phyloP scores from a whole-genome alignment of 2,329 filamentous ascomycete genomes.

The Hortaea werneckii region DNA sequence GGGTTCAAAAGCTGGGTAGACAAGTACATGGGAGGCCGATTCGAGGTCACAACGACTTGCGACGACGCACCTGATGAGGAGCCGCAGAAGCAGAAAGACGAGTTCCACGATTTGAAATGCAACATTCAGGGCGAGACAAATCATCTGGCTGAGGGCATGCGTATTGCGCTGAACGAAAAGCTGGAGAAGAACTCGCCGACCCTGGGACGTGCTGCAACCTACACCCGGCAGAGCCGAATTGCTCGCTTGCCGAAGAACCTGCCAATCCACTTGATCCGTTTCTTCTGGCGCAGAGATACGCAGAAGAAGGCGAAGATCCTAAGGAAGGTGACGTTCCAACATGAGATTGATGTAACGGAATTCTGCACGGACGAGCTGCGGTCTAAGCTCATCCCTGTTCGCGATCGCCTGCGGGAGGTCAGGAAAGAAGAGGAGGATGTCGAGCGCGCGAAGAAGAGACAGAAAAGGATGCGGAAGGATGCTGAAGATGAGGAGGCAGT shows the following conservation, averaged over 20 bases:
- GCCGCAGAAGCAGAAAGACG: constrained; percentile 55
- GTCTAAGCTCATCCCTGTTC: constrained; percentile 75
- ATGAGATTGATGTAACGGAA: constrained; percentile 84
- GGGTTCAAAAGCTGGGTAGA: constrained; percentile 63
- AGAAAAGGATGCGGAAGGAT: constrained; percentile 58
- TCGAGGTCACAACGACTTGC: constrained; percentile 69
- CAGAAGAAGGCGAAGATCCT: constrained; percentile 99
- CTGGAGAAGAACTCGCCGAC: constrained; percentile 79
- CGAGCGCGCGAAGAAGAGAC: constrained; percentile 81
- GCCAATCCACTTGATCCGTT: constrained; percentile 93
- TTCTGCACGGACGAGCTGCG: constrained; percentile 89
- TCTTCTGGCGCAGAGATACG: constrained; percentile 93
- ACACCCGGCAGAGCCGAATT: constrained; percentile 87
- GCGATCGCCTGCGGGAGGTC: constrained; percentile 91
- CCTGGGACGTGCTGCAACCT: constrained; percentile 67
- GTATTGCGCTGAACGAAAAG: constrained; percentile 72
- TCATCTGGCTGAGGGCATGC: constrained; percentile 79
- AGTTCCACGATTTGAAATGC: constrained; percentile 88
- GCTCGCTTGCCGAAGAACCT: constrained; percentile 87
- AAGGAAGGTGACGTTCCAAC: constrained; percentile 94
- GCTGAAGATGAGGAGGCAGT: constrained; percentile 39
- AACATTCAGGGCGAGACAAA: constrained; percentile 84
- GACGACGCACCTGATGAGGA: constrained; percentile 76
- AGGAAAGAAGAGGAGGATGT: constrained; percentile 92
- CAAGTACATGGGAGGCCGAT: constrained; percentile 77